Conservation (phyloP, 441 rosid genomes). For the Aquilaria agallochum region DNA sequence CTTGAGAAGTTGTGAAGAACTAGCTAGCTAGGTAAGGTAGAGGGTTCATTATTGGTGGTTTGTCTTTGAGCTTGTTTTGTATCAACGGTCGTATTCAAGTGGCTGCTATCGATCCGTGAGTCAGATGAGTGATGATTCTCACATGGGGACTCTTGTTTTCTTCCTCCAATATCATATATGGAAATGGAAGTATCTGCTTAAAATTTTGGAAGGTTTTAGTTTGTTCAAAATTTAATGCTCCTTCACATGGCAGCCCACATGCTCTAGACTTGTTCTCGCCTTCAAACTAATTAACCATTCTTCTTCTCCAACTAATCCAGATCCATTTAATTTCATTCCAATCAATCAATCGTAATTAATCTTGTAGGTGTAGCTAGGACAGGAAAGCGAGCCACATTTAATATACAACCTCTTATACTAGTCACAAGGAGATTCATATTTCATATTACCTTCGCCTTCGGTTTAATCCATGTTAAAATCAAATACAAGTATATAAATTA, state of each 20-base stretch:
- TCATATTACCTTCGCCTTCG: too few relatives aligned
- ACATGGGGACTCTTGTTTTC: slow-evolving; percentile 43
- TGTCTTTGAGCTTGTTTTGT: slow-evolving; percentile 9
- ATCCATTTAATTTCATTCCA: slow-evolving; percentile 10
- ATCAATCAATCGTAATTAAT: slow-evolving; percentile 12
- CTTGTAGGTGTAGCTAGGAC: too few relatives aligned
- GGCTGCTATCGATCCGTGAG: neutral
- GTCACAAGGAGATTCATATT: too few relatives aligned
- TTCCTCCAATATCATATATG: slow-evolving; percentile 16
- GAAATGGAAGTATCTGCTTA: slow-evolving; percentile 7
- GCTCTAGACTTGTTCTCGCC: slow-evolving; percentile 17
- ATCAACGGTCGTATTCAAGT: slow-evolving; percentile 6
- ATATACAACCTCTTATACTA: too few relatives aligned
- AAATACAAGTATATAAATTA: too few relatives aligned
- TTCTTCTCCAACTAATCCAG: slow-evolving; percentile 1
- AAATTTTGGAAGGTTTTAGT: slow-evolving; percentile 26
- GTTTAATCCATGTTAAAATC: too few relatives aligned
- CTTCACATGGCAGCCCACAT: slow-evolving; percentile 59
- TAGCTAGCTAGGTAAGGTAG: too few relatives aligned
- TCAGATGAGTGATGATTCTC: slow-evolving; percentile 33
- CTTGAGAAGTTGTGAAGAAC: too few relatives aligned
- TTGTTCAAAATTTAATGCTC: slow-evolving; percentile 25
- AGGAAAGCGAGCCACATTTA: too few relatives aligned
- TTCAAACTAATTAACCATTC: neutral
- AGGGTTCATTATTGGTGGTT: neutral